phyloP scores from a whole-genome alignment of 2,329 filamentous ascomycete species.

The Aciculosporium take region DNA sequence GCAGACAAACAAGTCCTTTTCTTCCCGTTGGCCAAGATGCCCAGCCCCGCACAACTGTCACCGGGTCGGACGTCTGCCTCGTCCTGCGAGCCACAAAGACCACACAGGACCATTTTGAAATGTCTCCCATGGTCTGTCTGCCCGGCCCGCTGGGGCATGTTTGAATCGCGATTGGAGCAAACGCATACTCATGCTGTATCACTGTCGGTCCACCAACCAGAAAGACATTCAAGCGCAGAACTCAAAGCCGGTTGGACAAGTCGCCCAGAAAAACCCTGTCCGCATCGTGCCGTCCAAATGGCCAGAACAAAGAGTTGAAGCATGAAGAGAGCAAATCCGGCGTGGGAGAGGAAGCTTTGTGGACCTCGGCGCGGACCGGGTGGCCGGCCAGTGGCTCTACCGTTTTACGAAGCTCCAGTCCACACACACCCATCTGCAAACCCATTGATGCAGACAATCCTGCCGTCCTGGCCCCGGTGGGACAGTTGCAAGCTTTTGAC shows the following conservation, averaged over 20 bases:
- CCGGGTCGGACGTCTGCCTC: too few species aligned
- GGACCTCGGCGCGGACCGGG: background rate
- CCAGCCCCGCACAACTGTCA: too few species aligned
- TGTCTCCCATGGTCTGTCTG: too few species aligned
- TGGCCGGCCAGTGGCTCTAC: background rate
- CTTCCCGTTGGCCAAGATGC: too few species aligned
- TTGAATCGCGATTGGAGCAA: background rate
- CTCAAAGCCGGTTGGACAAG: background rate
- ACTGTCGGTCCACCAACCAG: background rate
- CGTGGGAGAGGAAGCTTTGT: background rate
- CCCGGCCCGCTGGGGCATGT: background rate
- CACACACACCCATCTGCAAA: background rate
- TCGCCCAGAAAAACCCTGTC: background rate
- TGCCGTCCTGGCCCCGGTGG: background rate
- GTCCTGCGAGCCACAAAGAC: too few species aligned
- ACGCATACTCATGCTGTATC: background rate
- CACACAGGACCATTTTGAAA: too few species aligned
- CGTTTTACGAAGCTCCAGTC: background rate
- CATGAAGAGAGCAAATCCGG: background rate
- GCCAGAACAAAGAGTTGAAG: background rate
- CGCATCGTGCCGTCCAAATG: background rate
- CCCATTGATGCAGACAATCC: conserved; percentile 4
- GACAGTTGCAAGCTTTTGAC: background rate
- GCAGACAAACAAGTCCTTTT: too few species aligned
- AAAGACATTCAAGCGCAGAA: background rate